Evolutionary conservation across 495 filamentous ascomycete species (phyloP).

Genomic region (Pyrenopolyporus hunteri): DNA sequence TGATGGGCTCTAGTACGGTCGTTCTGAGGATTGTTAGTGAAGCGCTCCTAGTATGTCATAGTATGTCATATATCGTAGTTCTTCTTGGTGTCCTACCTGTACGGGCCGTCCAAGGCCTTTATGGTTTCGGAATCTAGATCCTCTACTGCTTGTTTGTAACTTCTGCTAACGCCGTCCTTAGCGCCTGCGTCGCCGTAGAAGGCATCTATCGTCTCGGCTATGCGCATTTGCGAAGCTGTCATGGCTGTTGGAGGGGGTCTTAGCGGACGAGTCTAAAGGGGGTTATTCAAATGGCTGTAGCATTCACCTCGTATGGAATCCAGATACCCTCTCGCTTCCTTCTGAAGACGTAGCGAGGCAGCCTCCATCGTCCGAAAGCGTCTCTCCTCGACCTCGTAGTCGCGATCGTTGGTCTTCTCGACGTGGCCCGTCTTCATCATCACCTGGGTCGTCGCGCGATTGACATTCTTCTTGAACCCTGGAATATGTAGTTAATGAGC

Average conservation of each 20-base stretch:
- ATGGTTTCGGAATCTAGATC: constrained; percentile 98
- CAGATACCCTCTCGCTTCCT: constrained; percentile 96
- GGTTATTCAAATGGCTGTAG: too few relatives aligned
- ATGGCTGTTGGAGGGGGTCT: constrained; percentile 69
- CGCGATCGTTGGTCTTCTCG: constrained; percentile 95
- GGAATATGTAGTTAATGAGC: constrained; percentile 5
- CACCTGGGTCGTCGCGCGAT: constrained; percentile 97
- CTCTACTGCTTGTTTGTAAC: constrained; percentile 97
- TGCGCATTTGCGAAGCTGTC: constrained; percentile 99
- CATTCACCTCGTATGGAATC: constrained; percentile 88
- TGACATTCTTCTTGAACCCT: constrained; percentile 99
- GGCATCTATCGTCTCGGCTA: constrained; percentile 98
- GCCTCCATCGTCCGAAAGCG: constrained; percentile 97
- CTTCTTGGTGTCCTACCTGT: constrained; percentile 61
- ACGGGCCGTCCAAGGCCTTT: constrained; percentile 97
- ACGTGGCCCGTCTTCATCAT: constrained; percentile 99
- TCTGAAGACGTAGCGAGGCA: constrained; percentile 87
- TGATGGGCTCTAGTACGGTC: constrained; percentile 94
- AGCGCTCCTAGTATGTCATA: background rate
- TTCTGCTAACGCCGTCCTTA: constrained; percentile 89
- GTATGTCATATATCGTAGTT: background rate
- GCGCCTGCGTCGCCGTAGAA: constrained; percentile 98
- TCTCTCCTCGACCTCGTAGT: constrained; percentile 97
- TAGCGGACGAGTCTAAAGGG: too few relatives aligned
- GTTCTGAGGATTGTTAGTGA: constrained; percentile 56